Base-by-base conservation (phyloP, 306 rosid genomes). In the Begonia loranthoides region DNA sequence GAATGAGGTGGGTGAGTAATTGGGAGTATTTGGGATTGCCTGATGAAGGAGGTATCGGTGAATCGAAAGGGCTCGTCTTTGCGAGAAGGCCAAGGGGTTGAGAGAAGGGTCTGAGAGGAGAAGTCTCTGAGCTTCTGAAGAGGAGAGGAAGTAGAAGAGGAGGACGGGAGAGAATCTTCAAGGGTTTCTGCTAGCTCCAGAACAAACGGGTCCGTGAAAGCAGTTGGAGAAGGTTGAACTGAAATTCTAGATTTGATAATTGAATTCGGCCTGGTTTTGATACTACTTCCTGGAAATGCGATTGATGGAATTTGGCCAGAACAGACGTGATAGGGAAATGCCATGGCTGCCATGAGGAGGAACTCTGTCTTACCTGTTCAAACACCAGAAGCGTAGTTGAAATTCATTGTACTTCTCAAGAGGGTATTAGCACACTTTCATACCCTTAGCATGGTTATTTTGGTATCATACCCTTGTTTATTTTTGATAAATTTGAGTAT, bases 51-150 rank as follows among this genome's bases (percentile, higher is more conserved):
- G 21, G 80, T 57, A 68, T 90, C 99, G 0, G 85, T 82, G 79
- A 82, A 90, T 13, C 99, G 95, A 38, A 82, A 90, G 44, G 95
- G 74, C 68, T 90, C 99, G 66, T 90, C 88, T 55, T 62, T 65
- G 40, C 95, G 87, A 1, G 95, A 71, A 15, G 99, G 99, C 99
- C 99, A 90, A 45, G 83, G 79, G 1, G 94, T 78, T 1, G 99
- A 80, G 47, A 90, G 83, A 33, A 90, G 80, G 16, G 84, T 21
- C 41, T 78, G 63, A 0, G 94, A 70, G 15, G 99, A 80, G 13
- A 73, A 41, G 21, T 76, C 66, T 12, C 95, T 57, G 10, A 90
- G 94, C 41, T 68, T 82, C n/a, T 76, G 87, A 19, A 90, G 95
- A 70, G 81, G 55, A 45, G 56, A 53, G 6, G 76, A 55, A 10